Percentiles rank a stretch among this genome's conserved stretches.
Evolutionary conservation across 352 stramenopile species (phyloP).

Genomic region (Globisporangium paroecandrum): DNA sequence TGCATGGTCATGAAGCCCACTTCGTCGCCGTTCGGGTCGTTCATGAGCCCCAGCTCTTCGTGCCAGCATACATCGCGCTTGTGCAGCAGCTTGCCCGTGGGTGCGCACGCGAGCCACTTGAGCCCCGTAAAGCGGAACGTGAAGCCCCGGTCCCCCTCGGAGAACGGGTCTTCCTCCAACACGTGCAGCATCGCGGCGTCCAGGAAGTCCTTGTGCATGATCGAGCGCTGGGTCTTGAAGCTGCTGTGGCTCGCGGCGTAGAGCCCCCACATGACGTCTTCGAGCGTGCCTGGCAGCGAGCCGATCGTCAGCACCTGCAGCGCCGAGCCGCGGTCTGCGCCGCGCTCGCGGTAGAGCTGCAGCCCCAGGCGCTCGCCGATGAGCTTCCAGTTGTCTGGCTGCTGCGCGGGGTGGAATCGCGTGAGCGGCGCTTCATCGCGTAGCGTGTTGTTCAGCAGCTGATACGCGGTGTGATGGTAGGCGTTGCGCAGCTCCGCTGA

Average conservation of each 20-base stretch:
- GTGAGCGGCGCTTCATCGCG: slow-evolving; percentile 40
- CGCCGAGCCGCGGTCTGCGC: slow-evolving; percentile 44
- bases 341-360: slow-evolving; percentile 57
- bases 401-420: slow-evolving; percentile 47
- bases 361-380: slow-evolving; percentile 46
- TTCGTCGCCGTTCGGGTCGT: slow-evolving; percentile 43
- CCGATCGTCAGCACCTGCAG: slow-evolving; percentile 50
- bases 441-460: slow-evolving; percentile 39
- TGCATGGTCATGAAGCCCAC: slow-evolving; percentile 66
- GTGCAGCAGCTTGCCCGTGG: slow-evolving; percentile 49
- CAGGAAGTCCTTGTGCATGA: slow-evolving; percentile 58
- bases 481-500: slow-evolving; percentile 29
- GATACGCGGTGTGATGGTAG: slow-evolving; percentile 34
- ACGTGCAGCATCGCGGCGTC: slow-evolving; percentile 58
- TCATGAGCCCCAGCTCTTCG: slow-evolving; percentile 53
- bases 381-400: slow-evolving; percentile 57
- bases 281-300: slow-evolving; percentile 44
- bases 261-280: slow-evolving; percentile 61
- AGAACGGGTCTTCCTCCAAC: slow-evolving; percentile 47
- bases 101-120: slow-evolving; percentile 56
- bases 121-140: slow-evolving; percentile 51
- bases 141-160: slow-evolving; percentile 48
- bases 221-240: slow-evolving; percentile 60
- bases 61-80: slow-evolving; percentile 68
- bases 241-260: slow-evolving; percentile 40